Evolutionary conservation across 2,329 filamentous ascomycete genomes (phyloP).

Genomic region (Colletotrichum sp.): DNA sequence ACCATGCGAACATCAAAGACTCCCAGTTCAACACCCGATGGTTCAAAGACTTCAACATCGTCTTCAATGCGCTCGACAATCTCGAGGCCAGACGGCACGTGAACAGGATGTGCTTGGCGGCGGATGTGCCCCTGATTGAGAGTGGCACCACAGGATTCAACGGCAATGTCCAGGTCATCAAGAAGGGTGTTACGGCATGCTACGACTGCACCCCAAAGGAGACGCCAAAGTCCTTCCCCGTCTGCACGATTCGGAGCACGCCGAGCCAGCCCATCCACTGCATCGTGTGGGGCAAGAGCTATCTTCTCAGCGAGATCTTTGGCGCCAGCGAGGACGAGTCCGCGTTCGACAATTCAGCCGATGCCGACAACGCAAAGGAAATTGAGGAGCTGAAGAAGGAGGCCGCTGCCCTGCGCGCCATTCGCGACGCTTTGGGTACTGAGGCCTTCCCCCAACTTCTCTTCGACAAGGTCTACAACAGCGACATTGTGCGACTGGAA

Average conservation of each 20-base stretch:
- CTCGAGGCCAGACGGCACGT: conserved; percentile 92
- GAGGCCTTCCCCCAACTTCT: conserved; percentile 78
- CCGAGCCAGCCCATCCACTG: conserved; percentile 97
- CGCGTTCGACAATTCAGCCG: conserved; percentile 78
- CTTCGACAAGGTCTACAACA: conserved; percentile 91
- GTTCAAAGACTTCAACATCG: conserved; percentile 82
- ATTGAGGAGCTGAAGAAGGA: conserved; percentile 88
- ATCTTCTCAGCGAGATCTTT: conserved; percentile 93
- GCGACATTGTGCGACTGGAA: conserved; percentile 81
- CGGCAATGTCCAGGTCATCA: conserved; percentile 96
- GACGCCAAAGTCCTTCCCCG: conserved; percentile 89
- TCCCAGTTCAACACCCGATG: conserved; percentile 83
- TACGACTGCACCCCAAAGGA: conserved; percentile 95
- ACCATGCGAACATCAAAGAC: conserved; percentile 97
- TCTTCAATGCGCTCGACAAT: conserved; percentile 98
- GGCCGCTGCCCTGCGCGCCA: conserved; percentile 80
- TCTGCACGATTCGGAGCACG: conserved; percentile 96
- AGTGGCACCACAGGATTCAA: conserved; percentile 98
- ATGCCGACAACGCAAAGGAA: conserved; percentile 83
- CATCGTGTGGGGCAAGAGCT: conserved; percentile 98
- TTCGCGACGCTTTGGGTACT: conserved; percentile 81
- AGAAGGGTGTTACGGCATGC: conserved; percentile 89
- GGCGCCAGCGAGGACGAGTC: conserved; percentile 88
- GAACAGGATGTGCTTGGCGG: conserved; percentile 95
- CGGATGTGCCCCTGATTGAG: conserved; percentile 89